Percentiles rank a stretch among this genome's conserved stretches.
Conservation (phyloP, 208 protist genomes). For the Leishmania tropica region DNA sequence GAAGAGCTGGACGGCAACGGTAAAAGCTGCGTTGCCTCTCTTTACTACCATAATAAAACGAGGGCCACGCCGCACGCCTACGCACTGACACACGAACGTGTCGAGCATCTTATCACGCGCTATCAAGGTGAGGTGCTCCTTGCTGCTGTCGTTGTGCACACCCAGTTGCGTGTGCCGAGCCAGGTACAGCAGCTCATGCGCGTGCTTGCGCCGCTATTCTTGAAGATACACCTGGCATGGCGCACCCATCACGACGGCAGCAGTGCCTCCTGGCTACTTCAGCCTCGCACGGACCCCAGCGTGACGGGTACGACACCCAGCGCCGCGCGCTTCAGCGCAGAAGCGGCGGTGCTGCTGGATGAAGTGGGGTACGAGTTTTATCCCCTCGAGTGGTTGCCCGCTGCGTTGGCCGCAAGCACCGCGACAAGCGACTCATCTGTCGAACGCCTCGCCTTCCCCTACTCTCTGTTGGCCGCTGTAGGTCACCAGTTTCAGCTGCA, state of each 20-base stretch:
- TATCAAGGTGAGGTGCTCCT: conserved; percentile 79
- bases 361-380: conserved; percentile 85
- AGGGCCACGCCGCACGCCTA: conserved; percentile 5
- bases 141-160: conserved; percentile 68
- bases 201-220: conserved; percentile 64
- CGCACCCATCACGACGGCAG: conserved; percentile 21
- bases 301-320: not conserved
- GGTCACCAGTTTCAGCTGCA: conserved; percentile 66
- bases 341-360: conserved; percentile 62
- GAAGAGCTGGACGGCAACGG: conserved; percentile 7
- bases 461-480: conserved; percentile 78
- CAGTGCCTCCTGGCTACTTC: conserved; percentile 26
- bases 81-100: conserved; percentile 39
- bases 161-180: conserved; percentile 70
- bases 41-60: not conserved
- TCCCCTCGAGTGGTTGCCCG: conserved; percentile 81
- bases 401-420: not conserved
- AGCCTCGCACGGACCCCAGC: conserved; percentile 3
- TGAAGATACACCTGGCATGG: conserved; percentile 23
- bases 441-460: conserved; percentile 32
- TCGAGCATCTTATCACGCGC: conserved; percentile 46
- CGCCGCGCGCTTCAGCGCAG: conserved; percentile 45
- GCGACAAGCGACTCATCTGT: not conserved
- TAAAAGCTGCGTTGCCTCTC: not conserved
- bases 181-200: conserved; percentile 73